Base-by-base conservation (phyloP, 805 yeast genomes). In the Isabelozyma heimii region DNA sequence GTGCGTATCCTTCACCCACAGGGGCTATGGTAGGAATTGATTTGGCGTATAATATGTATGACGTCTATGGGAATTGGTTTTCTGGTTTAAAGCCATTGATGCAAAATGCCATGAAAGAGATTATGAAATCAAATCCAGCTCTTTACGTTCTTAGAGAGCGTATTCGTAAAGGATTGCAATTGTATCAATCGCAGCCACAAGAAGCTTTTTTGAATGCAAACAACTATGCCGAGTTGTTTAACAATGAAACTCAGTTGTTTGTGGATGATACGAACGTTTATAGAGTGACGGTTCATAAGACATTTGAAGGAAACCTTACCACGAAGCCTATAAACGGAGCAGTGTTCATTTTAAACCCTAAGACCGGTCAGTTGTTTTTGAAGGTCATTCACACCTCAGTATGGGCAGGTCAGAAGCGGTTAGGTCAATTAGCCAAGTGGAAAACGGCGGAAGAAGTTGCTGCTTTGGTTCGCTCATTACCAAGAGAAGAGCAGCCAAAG, bases 361-460 rank as follows among this genome's bases (percentile, higher is more conserved):
- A 84, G 56, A 82, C 91, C 1, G 99, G 99, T 35, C 97, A 91
- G 62, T 67, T 94, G 45, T 91, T 88, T 62, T 75, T 94, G 67
- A 90, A 89, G 62, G 82, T 94, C 47, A 89, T 94, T 50, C 98
- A 92, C 60, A 89, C 96, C 0, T 87, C 96, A 5, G 96, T 90
- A 2, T 94, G 97, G 95, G 86, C 96, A 3, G 99, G 99, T 15
- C 98, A 94, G 66, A 91, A 90, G 60, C 85, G 97, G 58, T 76
- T 92, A 51, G 86, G 94, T 27, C 97, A 94, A 62, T 71, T 94
- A 54, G 91, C 98, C 1, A 94, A 94, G 63, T 94, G 99, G 99
- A 94, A 92, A 65, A 85, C 98, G 1, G 98, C 99, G 0, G 99
- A 94, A 68, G 98, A 92, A 66, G 96, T 90, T 17, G 92, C 97